These are phyloP conservation scores for Coemansia sp. DNA, from an alignment of 192 early-diverging fungal genomes.

Conservation along the genomic window DNA sequence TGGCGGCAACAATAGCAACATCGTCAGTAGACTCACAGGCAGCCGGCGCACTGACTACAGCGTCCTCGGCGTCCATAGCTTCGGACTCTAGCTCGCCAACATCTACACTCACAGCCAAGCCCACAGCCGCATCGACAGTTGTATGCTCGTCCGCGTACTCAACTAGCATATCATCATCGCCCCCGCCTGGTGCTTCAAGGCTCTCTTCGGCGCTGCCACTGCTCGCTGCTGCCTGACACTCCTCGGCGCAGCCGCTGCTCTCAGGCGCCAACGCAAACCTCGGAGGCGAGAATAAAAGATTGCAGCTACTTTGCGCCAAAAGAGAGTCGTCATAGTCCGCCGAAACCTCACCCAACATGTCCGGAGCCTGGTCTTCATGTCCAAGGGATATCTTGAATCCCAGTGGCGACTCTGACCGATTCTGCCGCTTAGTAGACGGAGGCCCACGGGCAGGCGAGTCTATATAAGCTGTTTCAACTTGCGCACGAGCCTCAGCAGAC, in stretches of 20 bases:
- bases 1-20: background rate
- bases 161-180: background rate
- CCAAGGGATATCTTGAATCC: slow-evolving; percentile 11
- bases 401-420: slow-evolving; percentile 40
- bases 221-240: background rate
- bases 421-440: slow-evolving; percentile 36
- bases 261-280: slow-evolving; percentile 5
- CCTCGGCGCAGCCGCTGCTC: background rate
- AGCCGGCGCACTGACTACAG: background rate
- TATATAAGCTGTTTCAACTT: slow-evolving; percentile 35
- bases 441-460: slow-evolving; percentile 44
- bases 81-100: background rate
- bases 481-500: slow-evolving; percentile 26
- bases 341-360: background rate
- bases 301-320: background rate
- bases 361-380: background rate
- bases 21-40: background rate
- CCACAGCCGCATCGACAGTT: background rate
- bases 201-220: background rate
- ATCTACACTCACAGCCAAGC: too few species aligned
- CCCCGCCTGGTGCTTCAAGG: background rate
- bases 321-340: background rate
- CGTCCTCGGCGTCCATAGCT: background rate
- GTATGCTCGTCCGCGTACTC: background rate
- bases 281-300: slow-evolving; percentile 14